Percentiles rank a stretch among this genome's conserved stretches.
Conservation (phyloP, 1,284 basidiomycete species). For the Gomphus bonarii region DNA sequence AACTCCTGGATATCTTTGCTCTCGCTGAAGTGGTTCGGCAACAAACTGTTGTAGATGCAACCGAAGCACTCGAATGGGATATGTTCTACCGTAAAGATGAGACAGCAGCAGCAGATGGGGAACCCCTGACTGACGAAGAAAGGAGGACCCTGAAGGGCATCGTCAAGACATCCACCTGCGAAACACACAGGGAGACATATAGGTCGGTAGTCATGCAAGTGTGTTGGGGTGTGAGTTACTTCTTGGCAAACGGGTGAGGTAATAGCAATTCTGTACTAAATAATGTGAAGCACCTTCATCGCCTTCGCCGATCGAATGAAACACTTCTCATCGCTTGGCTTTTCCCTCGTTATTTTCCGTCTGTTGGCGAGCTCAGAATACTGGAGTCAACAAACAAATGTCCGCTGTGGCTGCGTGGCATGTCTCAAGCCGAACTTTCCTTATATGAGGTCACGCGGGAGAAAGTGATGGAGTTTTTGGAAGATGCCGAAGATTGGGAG, state of each 20-base stretch:
- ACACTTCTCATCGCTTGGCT: not conserved
- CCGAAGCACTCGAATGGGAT: constrained; percentile 4
- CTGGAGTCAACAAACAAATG: not conserved
- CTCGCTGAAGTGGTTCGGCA: constrained; percentile 1
- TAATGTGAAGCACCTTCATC: constrained; percentile 2
- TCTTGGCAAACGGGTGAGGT: not conserved
- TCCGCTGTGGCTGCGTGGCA: constrained; percentile 3
- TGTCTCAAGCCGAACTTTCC: not conserved
- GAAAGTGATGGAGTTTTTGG: constrained; percentile 5
- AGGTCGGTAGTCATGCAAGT: constrained; percentile 4
- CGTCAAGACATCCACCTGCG: not conserved
- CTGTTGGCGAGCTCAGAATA: not conserved
- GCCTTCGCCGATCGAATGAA: constrained; percentile 2
- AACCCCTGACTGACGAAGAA: not conserved
- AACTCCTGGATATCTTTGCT: constrained; percentile 3
- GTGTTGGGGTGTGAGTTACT: constrained; percentile 6
- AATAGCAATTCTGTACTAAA: not conserved
- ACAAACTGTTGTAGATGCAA: not conserved
- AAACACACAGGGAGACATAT: constrained; percentile 4
- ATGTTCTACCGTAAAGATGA: constrained; percentile 1
- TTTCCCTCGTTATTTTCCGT: constrained; percentile 9
- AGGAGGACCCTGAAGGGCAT: not conserved
- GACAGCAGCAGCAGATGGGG: not conserved
- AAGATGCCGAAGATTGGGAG: constrained; percentile 7
- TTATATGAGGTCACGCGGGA: not conserved